A percentile compares a stretch with the other conserved stretches of the same genome.
These are phyloP conservation scores for Astragalus glycyphyllos DNA, from an alignment of 306 rosid genomes.

Conservation along the genomic window DNA sequence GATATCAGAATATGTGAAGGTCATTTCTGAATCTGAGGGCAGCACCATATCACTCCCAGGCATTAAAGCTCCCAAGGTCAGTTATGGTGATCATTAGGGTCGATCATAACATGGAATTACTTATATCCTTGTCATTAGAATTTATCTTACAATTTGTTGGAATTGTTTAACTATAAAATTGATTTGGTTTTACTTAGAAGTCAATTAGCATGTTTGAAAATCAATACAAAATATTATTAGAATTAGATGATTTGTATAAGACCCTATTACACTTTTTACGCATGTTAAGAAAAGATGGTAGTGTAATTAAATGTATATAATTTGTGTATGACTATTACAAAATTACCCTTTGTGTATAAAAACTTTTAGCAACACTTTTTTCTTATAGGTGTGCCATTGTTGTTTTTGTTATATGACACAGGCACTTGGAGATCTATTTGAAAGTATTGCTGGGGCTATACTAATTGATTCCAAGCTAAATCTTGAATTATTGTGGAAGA, in stretches of 20 bases:
- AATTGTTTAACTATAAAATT: no score
- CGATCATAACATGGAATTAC: slow-evolving; percentile 9
- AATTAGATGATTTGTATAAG: no score
- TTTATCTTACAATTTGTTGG: no score
- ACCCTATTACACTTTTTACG: no score
- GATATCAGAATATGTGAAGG: slow-evolving; percentile 72
- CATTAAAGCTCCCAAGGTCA: slow-evolving; percentile 81
- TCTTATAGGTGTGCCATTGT: slow-evolving; percentile 19
- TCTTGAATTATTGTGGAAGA: slow-evolving; percentile 79
- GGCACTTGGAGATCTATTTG: slow-evolving; percentile 95
- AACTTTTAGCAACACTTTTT: not conserved
- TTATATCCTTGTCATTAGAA: no score
- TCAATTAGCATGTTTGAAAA: no score
- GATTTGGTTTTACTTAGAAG: no score
- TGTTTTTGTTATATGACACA: slow-evolving; percentile 42
- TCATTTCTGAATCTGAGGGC: slow-evolving; percentile 52
- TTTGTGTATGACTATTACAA: no score
- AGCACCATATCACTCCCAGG: slow-evolving; percentile 48
- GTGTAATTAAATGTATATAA: no score
- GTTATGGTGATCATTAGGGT: slow-evolving; percentile 32
- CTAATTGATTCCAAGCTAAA: slow-evolving; percentile 81
- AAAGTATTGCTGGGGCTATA: slow-evolving; percentile 94
- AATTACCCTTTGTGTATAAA: no score
- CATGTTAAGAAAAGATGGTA: no score
- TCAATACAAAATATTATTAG: no score